A percentile compares a stretch with the other conserved stretches of the same genome.
Evolutionary conservation across 1,284 basidiomycete species (phyloP).

Genomic region (Leccinum insolens): DNA sequence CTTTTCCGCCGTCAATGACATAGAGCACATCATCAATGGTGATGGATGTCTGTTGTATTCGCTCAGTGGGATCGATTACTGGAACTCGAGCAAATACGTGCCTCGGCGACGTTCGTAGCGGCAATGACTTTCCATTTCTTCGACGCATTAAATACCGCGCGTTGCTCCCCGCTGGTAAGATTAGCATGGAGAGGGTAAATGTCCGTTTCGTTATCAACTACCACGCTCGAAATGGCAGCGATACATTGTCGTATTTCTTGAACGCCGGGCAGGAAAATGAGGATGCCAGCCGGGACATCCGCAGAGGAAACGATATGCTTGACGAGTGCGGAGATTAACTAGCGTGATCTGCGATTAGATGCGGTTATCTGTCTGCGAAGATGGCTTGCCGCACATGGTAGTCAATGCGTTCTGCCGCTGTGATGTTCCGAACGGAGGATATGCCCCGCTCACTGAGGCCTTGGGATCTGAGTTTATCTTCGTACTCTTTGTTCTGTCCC

Average conservation of each 20-base stretch:
- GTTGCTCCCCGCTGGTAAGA: constrained; percentile 84
- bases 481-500: constrained; percentile 51
- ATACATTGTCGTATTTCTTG: constrained; percentile 87
- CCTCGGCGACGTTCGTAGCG: constrained; percentile 90
- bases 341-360: constrained; percentile 1
- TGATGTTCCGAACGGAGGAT: constrained; percentile 63
- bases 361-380: not conserved
- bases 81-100: constrained; percentile 26
- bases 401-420: constrained; percentile 70
- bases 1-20: constrained; percentile 85
- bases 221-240: constrained; percentile 55
- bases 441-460: constrained; percentile 59
- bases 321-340: constrained; percentile 74
- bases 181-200: constrained; percentile 91
- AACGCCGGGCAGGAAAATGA: constrained; percentile 90
- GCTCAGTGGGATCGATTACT: constrained; percentile 5
- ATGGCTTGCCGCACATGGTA: constrained; percentile 53
- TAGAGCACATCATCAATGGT: constrained; percentile 92
- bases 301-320: constrained; percentile 64
- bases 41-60: constrained; percentile 75
- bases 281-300: constrained; percentile 61
- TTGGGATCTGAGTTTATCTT: constrained; percentile 51
- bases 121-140: constrained; percentile 85
- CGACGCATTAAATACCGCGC: constrained; percentile 71
- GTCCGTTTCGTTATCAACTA: constrained; percentile 45